A percentile compares a stretch with the other conserved stretches of the same genome.
These are phyloP conservation scores for Pelagomonas calceolata DNA, from an alignment of 108 stramenopile species.

Conservation along the genomic window DNA sequence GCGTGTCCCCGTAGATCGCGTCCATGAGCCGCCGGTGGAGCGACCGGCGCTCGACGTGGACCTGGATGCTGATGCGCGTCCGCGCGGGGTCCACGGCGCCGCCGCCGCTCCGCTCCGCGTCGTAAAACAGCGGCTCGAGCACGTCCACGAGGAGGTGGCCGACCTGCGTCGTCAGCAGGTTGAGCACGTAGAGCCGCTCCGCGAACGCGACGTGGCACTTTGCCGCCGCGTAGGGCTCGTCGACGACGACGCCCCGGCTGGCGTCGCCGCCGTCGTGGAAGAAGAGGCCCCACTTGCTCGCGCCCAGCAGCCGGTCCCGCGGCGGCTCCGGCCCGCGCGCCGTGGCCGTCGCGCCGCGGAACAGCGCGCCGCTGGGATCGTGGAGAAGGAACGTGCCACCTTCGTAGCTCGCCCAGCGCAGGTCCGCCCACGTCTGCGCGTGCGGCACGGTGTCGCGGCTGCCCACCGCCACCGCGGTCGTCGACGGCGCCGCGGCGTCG, in stretches of 20 bases:
- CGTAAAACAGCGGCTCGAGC: conserved; percentile 6
- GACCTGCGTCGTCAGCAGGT: conserved; percentile 10
- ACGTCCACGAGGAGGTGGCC: conserved; percentile 12
- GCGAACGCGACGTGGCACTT: background rate
- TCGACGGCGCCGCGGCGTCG: background rate
- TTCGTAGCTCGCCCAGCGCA: background rate
- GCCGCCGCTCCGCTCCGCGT: background rate
- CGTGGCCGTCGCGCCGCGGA: background rate
- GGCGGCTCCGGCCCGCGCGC: background rate
- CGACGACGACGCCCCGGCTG: background rate
- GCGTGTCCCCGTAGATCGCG: background rate
- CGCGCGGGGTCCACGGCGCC: background rate
- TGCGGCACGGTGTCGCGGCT: background rate
- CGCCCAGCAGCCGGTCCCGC: background rate
- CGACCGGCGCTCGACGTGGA: background rate
- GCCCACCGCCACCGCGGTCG: background rate
- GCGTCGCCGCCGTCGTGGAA: background rate
- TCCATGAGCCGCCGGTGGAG: background rate
- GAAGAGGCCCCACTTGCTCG: conserved; percentile 1
- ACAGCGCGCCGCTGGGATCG: background rate
- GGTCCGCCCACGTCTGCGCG: background rate
- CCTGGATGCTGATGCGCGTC: background rate
- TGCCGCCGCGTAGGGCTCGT: background rate
- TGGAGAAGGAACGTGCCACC: background rate
- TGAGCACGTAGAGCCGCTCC: background rate